Evolutionary conservation across 2,329 filamentous ascomycete genomes (phyloP), one percentile per base, ranked within the genome.

Genomic region (Ascosphaera acerosa): DNA sequence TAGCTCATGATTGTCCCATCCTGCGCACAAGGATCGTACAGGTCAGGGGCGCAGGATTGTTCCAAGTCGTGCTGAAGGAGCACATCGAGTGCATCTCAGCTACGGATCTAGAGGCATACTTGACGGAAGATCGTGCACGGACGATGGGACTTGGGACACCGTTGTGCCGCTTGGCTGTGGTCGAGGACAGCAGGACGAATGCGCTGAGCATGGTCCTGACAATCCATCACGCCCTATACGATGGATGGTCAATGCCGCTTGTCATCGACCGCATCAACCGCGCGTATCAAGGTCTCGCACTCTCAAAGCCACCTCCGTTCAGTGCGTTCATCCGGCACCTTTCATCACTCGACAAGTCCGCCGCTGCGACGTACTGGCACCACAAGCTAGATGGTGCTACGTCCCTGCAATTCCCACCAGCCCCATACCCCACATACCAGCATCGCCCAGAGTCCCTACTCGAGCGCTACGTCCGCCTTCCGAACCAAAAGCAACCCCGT

Each of bases 301-400:
- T 35, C 6, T 20, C 37, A 31, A 22, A 17, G n/a, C 33, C 40
- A 10, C 29, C 37, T n/a, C 29, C 32, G 5, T 62, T 62, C 42
- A 59, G 55, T 34, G 48, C 57, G 35, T 63, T 63, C 38, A 60
- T 64, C 41, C 52, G 53, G 23, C 59, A 61, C 37, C 49, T 64
- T 9, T 37, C 44, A 15, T 42, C 41, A 14, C 49, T 54, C 6
- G 52, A 61, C 23, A 44, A 47, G 9, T 31, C 40, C 2, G 47
- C 45, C 2, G 58, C 58, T 2, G 55, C 59, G 36, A 39, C 35
- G 0, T 64, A 58, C 41, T 65, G 60, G 61, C 45, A 48, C 7
- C 49, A 56, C 20, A 51, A 55, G 32, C 48, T 64, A 3, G 40
- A 51, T 1, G 59, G 59, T 1, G 57, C 41, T 2, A 44, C 48